phyloP scores from a whole-genome alignment of 441 rosid genomes.

The Caryocar brasiliense region DNA sequence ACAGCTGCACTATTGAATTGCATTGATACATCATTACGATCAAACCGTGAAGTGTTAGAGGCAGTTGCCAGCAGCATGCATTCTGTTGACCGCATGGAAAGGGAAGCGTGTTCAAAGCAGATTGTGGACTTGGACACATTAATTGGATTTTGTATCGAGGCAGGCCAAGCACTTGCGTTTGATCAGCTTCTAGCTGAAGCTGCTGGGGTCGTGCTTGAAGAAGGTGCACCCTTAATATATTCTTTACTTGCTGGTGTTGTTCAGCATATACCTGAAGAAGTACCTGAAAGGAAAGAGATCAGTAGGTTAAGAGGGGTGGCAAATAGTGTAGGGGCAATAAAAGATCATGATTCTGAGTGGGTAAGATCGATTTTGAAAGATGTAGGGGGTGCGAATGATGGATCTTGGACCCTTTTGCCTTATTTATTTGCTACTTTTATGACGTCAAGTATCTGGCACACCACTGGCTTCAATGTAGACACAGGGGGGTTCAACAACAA shows the following conservation, averaged over 20 bases:
- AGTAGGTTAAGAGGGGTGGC: constrained; percentile 79
- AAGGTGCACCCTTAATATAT: constrained; percentile 71
- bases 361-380: constrained; percentile 83
- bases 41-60: constrained; percentile 82
- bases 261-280: constrained; percentile 74
- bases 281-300: constrained; percentile 81
- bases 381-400: constrained; percentile 89
- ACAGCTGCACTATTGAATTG: constrained; percentile 91
- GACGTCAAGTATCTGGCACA: constrained; percentile 83
- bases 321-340: constrained; percentile 40
- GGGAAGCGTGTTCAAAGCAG: constrained; percentile 73
- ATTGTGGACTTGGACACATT: constrained; percentile 88
- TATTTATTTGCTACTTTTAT: constrained; percentile 83
- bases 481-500: constrained; percentile 97
- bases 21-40: constrained; percentile 81
- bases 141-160: constrained; percentile 90
- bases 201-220: constrained; percentile 80
- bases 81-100: constrained; percentile 82
- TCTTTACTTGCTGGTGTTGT: constrained; percentile 71
- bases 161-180: constrained; percentile 95
- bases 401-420: constrained; percentile 91
- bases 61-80: constrained; percentile 89
- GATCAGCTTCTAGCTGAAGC: constrained; percentile 91
- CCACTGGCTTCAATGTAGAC: constrained; percentile 81
- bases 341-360: constrained; percentile 94